Conservation (phyloP, 441 rosid species). For the Iberis amara region DNA sequence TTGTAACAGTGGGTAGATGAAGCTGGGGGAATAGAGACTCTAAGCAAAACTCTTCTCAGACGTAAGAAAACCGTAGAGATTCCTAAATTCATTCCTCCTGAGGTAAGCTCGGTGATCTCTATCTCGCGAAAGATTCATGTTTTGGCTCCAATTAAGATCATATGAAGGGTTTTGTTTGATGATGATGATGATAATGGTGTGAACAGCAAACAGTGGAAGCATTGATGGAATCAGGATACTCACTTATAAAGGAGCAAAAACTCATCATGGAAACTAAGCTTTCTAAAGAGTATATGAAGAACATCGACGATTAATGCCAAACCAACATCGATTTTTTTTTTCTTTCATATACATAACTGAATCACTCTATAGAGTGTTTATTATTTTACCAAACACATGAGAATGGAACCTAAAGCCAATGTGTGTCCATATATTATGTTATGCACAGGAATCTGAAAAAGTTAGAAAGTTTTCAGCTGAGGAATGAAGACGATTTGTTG, state of each 20-base stretch:
- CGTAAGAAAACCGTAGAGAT: conserved; percentile 50
- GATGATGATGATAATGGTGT: conserved; percentile 20
- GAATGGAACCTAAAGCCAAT: conserved; percentile 24
- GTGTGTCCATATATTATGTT: too few species aligned
- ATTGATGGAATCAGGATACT: conserved; percentile 79
- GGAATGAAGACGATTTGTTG: too few species aligned
- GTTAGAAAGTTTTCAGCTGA: too few species aligned
- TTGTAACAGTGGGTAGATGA: conserved; percentile 77
- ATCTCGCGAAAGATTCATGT: neutral
- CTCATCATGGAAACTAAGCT: conserved; percentile 77
- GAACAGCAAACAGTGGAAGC: conserved; percentile 88
- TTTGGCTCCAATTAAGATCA: conserved; percentile 7
- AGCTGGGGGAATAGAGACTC: conserved; percentile 70
- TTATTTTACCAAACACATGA: conserved; percentile 17
- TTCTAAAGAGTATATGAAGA: conserved; percentile 93
- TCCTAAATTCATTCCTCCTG: conserved; percentile 69
- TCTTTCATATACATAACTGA: neutral
- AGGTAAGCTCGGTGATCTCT: conserved; percentile 40
- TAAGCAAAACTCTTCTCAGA: conserved; percentile 62
- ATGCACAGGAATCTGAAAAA: too few species aligned
- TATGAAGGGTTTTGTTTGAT: conserved; percentile 12
- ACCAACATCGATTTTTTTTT: conserved; percentile 14
- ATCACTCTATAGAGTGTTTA: conserved; percentile 18
- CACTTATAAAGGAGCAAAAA: conserved; percentile 70
- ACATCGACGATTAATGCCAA: conserved; percentile 45